Base-by-base conservation (phyloP, 1,139 yeast genomes). In the Taiozyma sp. region DNA sequence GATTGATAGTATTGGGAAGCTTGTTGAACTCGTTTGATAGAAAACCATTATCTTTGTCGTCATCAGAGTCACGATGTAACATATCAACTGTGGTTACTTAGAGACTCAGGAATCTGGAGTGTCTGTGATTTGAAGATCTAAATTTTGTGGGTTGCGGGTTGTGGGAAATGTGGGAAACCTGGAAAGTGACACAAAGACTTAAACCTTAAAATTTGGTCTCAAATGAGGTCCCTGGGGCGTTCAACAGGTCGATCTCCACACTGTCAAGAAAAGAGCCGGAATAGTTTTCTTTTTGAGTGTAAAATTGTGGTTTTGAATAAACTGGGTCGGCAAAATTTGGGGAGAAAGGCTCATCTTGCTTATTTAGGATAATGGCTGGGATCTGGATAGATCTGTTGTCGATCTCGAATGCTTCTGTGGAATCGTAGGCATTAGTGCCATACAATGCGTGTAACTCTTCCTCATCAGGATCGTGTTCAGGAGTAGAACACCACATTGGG, bases 401-500 rank as follows among this genome's bases (percentile, higher is more conserved):
- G 29, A 38, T 38, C 14, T 38, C 43, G 10, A 40, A 14, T 29
- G 12, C 7, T 14, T 40, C 43, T 7, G 43, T 13, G 14, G 43
- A 40, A 7, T 40, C 43, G 13, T 40, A 40, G 8, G 49, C 24
- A 27, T 45, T 39, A 6, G 43, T 13, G 4, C 29, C 32, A 22
- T 19, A 14, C 13, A 39, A 30, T 13, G 43, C 48, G 22, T 38
- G 41, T 7, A 30, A 23, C 8, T 44, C 47, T 13, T 46, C 51
- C 2, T 48, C 51, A 10, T 44, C 43, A 7, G 41, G 39, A 2
- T 43, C 51, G 12, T 16, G 24, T 24, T 44, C 43, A n/a, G 72
- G 70, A 43, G 69, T 66, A 12, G 72, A 72, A 60, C 76, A 75
- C 79, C 79, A 76, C 16, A 71, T 54, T 0, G 79, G 77, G 4